Conservation (phyloP, 768 basidiomycete species). For the Saitozyma sp. region DNA sequence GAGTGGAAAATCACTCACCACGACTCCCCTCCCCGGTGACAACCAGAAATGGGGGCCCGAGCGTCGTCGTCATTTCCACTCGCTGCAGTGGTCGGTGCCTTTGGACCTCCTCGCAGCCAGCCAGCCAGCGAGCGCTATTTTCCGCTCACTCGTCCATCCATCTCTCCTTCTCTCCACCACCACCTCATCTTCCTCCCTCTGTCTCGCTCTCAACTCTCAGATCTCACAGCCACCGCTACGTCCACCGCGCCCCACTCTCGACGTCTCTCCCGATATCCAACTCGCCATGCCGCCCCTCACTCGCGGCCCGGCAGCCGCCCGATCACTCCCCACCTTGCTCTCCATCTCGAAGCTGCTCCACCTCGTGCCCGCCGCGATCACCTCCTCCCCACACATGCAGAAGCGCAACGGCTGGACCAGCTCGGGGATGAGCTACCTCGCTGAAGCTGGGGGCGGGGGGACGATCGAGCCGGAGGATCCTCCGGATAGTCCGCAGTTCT, state of each 20-base stretch:
- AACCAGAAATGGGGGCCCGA: not conserved
- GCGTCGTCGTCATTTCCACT: not conserved
- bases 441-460: not conserved
- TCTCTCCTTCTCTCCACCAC: no score
- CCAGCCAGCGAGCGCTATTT: no score
- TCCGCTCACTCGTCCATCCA: no score
- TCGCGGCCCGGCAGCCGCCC: not conserved
- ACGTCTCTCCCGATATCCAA: not conserved
- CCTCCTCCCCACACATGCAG: constrained; percentile 1
- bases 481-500: constrained; percentile 63
- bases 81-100: no score
- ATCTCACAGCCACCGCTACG: not conserved
- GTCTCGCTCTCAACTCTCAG: no score
- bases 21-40: not conserved
- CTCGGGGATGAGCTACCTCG: not conserved
- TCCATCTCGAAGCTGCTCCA: constrained; percentile 36
- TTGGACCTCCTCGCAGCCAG: no score
- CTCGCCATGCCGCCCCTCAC: constrained; percentile 2
- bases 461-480: constrained; percentile 48
- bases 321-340: constrained; percentile 30
- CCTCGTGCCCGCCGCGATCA: constrained; percentile 9
- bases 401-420: not conserved
- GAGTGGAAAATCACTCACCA: not conserved
- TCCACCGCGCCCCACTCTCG: constrained; percentile 13
- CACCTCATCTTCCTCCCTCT: no score